These are phyloP conservation scores for Fomitopsis pulvina DNA, from an alignment of 768 basidiomycete species.

Conservation along the genomic window DNA sequence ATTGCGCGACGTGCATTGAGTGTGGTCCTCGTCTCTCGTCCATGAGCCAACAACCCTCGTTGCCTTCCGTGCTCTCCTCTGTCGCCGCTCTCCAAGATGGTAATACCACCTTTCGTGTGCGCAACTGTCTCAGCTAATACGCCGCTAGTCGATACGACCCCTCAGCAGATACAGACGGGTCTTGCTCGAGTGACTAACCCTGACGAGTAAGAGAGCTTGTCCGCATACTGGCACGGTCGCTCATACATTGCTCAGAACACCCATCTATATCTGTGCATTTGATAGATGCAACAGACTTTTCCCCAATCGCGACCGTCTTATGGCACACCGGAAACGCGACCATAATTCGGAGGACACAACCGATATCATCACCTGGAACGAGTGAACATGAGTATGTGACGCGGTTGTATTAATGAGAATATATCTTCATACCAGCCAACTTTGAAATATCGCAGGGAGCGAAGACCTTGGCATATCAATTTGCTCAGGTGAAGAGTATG, in stretches of 20 bases:
- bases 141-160: conserved; percentile 43
- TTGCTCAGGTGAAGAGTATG: no score
- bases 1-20: no score
- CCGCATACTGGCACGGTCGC: not conserved
- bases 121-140: not conserved
- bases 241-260: conserved; percentile 42
- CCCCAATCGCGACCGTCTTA: conserved; percentile 60
- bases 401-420: no score
- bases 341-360: conserved; percentile 51
- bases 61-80: conserved; percentile 46
- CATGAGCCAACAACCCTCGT: conserved; percentile 18
- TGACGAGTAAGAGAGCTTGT: conserved; percentile 43
- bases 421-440: no score
- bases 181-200: conserved; percentile 61
- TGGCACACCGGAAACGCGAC: conserved; percentile 68
- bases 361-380: conserved; percentile 71
- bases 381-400: no score
- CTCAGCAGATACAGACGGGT: conserved; percentile 44
- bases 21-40: not conserved
- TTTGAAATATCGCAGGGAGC: no score
- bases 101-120: conserved; percentile 11
- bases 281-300: conserved; percentile 70
- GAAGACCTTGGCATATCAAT: no score
- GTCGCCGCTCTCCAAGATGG: conserved; percentile 46
- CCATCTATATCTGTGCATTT: conserved; percentile 74